Evolutionary conservation across 2,329 filamentous ascomycete species (phyloP).

Genomic region (Alternaria ventricosa): DNA sequence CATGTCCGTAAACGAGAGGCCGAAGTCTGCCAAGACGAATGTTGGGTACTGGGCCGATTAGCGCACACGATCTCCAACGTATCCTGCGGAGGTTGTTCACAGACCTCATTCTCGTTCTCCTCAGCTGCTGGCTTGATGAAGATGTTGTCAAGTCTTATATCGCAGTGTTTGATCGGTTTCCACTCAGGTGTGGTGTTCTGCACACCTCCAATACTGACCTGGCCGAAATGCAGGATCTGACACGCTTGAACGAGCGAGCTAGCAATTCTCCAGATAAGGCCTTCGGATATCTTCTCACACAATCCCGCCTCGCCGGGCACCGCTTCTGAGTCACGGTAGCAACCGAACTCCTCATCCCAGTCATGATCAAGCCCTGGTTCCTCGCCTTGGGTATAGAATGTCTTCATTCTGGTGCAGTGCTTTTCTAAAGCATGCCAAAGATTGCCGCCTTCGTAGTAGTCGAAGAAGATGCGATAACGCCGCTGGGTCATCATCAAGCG

Average conservation of each 20-base stretch:
- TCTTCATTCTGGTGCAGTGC: background rate
- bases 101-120: background rate
- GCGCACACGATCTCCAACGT: background rate
- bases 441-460: conserved; percentile 1
- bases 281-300: background rate
- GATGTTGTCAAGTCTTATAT: background rate
- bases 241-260: background rate
- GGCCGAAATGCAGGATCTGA: background rate
- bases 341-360: background rate
- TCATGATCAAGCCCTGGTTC: background rate
- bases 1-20: background rate
- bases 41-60: background rate
- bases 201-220: background rate
- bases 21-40: background rate
- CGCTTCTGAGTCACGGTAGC: background rate
- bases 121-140: background rate
- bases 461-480: conserved; percentile 12
- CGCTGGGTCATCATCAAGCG: conserved; percentile 17
- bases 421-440: background rate
- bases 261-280: background rate
- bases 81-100: background rate
- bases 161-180: conserved; percentile 1
- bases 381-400: background rate
- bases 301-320: background rate
- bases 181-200: background rate